Evolutionary conservation across 2,329 filamentous ascomycete genomes (phyloP), one percentile per base, ranked within the genome.

Genomic region (Botrytis medusae): DNA sequence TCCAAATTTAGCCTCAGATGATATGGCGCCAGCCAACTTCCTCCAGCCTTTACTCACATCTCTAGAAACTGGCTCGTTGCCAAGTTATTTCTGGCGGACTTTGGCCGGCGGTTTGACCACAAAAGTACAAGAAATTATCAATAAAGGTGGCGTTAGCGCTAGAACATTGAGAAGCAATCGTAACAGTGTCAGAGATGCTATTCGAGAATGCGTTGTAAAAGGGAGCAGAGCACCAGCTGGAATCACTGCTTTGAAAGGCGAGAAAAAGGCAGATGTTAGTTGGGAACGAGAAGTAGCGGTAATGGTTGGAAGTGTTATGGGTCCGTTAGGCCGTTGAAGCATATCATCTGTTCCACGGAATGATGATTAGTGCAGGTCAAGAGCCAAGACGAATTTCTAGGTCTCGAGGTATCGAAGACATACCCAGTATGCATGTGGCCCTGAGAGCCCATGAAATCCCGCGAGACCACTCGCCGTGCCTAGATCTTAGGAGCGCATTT

Each of bases 251-350:
- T 81, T 82, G 20, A 97, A 94, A 92, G 82, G 48, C 80, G 68
- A 71, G 16, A 73, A 83, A n/a, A 83, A 83, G 20, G 84, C 84
- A 75, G 83, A 82, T 75, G 85, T 84, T 10, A 87, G 85, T 72
- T 98, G 94, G 93, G 95, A 98, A 79, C 88, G 95, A 57, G 96
- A 98, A 83, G 92, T 95, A 65, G 94, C 95, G 1, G 95, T 98
- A 65, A 98, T 98, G 95, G 92, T 97, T 60, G 92, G 93, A 70
- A 93, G 93, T 78, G 90, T 98, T 9, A 86, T 94, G 57, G 80
- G 80, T 6, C 72, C 75, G 46, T 73, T 82, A 62, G 80, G 80
- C 4, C 78, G 79, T 57, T 81, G 75, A 79, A 57, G n/a, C n/a
- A 44, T 42, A 42, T 20, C n/a, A 57, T 12, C 0, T 29, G 1